Conservation (phyloP, 768 basidiomycete species). For the Amanita subjunquillea region DNA sequence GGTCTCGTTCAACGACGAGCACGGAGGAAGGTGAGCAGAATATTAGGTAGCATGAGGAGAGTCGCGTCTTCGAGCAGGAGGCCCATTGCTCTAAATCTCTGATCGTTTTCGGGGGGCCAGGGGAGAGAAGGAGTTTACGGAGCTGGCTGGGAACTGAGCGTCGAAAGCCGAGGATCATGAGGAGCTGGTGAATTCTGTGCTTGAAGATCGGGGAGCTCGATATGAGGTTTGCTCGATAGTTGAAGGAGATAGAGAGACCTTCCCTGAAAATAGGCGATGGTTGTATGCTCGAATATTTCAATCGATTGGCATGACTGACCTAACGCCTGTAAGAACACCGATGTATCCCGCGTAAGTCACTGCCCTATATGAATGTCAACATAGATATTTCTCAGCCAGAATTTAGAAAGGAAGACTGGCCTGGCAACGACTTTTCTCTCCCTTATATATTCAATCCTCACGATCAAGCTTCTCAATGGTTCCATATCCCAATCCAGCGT, state of each 20-base stretch:
- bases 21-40: slow-evolving; percentile 22
- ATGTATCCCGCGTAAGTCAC: slow-evolving; percentile 30
- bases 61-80: slow-evolving; percentile 10
- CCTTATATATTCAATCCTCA: slow-evolving; percentile 24
- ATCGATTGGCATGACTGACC: slow-evolving; percentile 11
- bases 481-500: slow-evolving; percentile 30
- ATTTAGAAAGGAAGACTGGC: slow-evolving; percentile 9
- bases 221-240: slow-evolving; percentile 19
- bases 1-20: slow-evolving; percentile 25
- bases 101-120: slow-evolving; percentile 16
- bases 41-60: slow-evolving; percentile 24
- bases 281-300: background rate
- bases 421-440: slow-evolving; percentile 22
- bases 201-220: slow-evolving; percentile 15
- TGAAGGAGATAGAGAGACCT: slow-evolving; percentile 26
- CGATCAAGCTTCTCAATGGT: slow-evolving; percentile 20
- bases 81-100: slow-evolving; percentile 9
- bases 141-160: slow-evolving; percentile 23
- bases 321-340: slow-evolving; percentile 27
- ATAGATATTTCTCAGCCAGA: background rate
- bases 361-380: slow-evolving; percentile 11
- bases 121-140: slow-evolving; percentile 20
- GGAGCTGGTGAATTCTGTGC: slow-evolving; percentile 20
- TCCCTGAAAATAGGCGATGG: slow-evolving; percentile 9
- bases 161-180: slow-evolving; percentile 20